Evolutionary conservation across 129 eudicot genomes (phyloP).

Genomic region (Artemisia argyi): DNA sequence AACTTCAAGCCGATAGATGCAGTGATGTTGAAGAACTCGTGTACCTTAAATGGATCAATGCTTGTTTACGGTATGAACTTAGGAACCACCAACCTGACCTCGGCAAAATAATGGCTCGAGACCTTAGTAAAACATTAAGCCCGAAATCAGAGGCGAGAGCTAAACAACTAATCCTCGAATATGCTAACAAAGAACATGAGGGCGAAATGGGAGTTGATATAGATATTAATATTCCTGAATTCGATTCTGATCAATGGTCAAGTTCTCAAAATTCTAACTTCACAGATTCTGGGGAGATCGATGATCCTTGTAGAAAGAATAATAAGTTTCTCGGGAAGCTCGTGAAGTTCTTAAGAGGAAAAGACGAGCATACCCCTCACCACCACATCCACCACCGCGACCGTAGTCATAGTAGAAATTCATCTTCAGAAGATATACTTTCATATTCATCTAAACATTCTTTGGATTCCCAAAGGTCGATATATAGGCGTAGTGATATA

Average conservation of each 20-base stretch:
- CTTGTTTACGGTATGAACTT: constrained; percentile 76
- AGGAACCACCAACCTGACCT: constrained; percentile 63
- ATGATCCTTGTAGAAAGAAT: constrained; percentile 41
- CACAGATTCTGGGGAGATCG: constrained; percentile 57
- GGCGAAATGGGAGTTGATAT: constrained; percentile 28
- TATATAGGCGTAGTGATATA: constrained; percentile 35
- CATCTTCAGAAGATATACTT: constrained; percentile 42
- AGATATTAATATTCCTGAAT: constrained; percentile 33
- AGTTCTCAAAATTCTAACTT: constrained; percentile 61
- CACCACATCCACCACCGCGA: constrained; percentile 18
- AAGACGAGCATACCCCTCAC: constrained; percentile 22
- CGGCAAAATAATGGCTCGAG: constrained; percentile 71
- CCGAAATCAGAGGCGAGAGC: constrained; percentile 80
- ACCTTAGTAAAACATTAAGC: constrained; percentile 71
- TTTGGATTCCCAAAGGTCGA: constrained; percentile 39
- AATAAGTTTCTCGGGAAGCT: constrained; percentile 57
- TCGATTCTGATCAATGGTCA: constrained; percentile 68
- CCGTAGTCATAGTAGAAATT: constrained; percentile 28
- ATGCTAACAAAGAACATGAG: constrained; percentile 60
- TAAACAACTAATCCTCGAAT: constrained; percentile 68
- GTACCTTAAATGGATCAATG: constrained; percentile 87
- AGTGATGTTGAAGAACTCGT: constrained; percentile 83
- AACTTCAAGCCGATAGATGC: constrained; percentile 68
- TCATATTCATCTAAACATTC: constrained; percentile 43
- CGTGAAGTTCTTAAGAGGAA: constrained; percentile 49